A percentile compares a stretch with the other conserved stretches of the same genome.
These are phyloP conservation scores for Mollisiaceae sp. DNA, from an alignment of 2,329 filamentous ascomycete genomes.

Conservation along the genomic window DNA sequence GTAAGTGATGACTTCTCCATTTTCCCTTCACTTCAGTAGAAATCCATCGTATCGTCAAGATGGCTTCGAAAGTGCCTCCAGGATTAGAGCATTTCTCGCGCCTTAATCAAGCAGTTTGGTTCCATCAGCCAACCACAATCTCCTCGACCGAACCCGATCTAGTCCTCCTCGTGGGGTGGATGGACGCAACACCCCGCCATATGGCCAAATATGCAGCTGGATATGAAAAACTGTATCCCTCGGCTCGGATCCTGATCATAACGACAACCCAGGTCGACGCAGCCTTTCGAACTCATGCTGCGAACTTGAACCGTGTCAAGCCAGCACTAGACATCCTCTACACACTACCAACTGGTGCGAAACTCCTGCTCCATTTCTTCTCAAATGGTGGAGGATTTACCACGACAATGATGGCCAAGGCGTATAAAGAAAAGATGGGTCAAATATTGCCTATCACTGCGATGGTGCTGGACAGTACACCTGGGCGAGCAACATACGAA, in stretches of 20 bases:
- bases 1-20: background rate
- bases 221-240: slow-evolving; percentile 50
- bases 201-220: slow-evolving; percentile 53
- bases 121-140: slow-evolving; percentile 43
- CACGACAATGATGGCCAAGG: slow-evolving; percentile 45
- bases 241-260: slow-evolving; percentile 54
- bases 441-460: slow-evolving; percentile 45
- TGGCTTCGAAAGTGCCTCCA: slow-evolving; percentile 4
- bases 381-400: slow-evolving; percentile 55
- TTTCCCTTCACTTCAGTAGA: background rate
- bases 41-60: background rate
- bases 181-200: slow-evolving; percentile 50
- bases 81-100: slow-evolving; percentile 41
- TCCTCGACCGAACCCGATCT: slow-evolving; percentile 42
- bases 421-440: slow-evolving; percentile 44
- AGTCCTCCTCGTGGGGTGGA: slow-evolving; percentile 53
- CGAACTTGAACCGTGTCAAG: slow-evolving; percentile 48
- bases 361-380: slow-evolving; percentile 52
- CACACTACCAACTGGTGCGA: slow-evolving; percentile 28
- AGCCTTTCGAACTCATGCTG: slow-evolving; percentile 46
- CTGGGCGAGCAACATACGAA: slow-evolving; percentile 42
- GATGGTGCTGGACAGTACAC: slow-evolving; percentile 52
- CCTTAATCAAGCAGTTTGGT: slow-evolving; percentile 47
- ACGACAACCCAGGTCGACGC: slow-evolving; percentile 51
- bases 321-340: slow-evolving; percentile 46